Evolutionary conservation across 257 asterid species (phyloP).

Genomic region (Parsonsia alboflavescens): DNA sequence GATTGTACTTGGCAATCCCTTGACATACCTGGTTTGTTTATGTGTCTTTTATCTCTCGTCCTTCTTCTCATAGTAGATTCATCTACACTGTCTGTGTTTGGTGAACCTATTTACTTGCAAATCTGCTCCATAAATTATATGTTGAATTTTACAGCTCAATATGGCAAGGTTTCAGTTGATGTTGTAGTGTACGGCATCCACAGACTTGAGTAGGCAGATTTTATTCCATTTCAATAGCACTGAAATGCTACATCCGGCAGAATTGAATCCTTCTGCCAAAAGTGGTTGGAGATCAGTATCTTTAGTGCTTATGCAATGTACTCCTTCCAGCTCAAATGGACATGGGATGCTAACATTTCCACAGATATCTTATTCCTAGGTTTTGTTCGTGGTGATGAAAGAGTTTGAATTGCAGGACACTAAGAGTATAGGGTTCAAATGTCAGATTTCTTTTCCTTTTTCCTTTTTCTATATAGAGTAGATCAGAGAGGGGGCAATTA

Average conservation of each 20-base stretch:
- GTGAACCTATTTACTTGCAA: neutral
- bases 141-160: neutral
- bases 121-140: neutral
- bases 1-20: neutral
- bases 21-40: neutral
- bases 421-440: neutral
- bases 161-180: neutral
- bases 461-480: neutral
- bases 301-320: neutral
- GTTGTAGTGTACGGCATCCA: neutral
- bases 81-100: neutral
- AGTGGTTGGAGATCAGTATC: neutral
- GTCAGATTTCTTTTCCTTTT: neutral
- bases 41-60: neutral
- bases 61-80: neutral
- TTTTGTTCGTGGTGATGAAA: neutral
- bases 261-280: neutral
- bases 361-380: neutral
- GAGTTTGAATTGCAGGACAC: neutral
- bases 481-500: neutral
- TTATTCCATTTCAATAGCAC: neutral
- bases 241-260: neutral
- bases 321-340: neutral
- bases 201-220: neutral
- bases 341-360: neutral